Percentiles rank a stretch among this genome's conserved stretches.
Evolutionary conservation across 2,329 filamentous ascomycete genomes (phyloP).

Genomic region (Curvularia spicifera): DNA sequence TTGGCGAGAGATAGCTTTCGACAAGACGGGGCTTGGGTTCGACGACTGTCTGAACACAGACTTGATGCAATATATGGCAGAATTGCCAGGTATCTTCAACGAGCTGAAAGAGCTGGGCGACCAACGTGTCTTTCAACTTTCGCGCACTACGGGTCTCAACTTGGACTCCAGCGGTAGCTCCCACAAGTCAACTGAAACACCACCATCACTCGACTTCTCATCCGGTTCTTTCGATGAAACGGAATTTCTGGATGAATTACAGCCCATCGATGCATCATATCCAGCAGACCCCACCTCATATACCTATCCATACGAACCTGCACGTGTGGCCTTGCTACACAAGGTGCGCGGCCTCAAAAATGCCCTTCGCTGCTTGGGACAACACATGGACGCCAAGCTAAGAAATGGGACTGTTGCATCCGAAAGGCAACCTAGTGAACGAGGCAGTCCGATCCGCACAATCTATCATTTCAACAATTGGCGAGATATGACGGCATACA

Average conservation of each 20-base stretch:
- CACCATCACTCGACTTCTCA: conserved; percentile 31
- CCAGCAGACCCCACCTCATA: background rate
- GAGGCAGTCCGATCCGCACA: conserved; percentile 28
- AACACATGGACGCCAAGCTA: conserved; percentile 32
- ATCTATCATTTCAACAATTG: conserved; percentile 41
- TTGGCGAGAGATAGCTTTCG: conserved; percentile 45
- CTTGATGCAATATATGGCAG: conserved; percentile 37
- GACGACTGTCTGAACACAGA: conserved; percentile 40
- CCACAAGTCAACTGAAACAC: conserved; percentile 21
- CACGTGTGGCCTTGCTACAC: conserved; percentile 26
- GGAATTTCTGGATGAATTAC: conserved; percentile 23
- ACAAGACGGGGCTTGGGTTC: conserved; percentile 34
- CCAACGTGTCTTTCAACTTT: conserved; percentile 5
- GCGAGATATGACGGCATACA: conserved; percentile 43
- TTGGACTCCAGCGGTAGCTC: conserved; percentile 8
- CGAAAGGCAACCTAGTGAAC: conserved; percentile 29
- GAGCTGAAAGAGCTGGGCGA: conserved; percentile 33
- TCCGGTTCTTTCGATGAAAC: conserved; percentile 22
- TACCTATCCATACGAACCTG: conserved; percentile 10
- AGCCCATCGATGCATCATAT: conserved; percentile 14
- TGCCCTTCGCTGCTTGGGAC: conserved; percentile 28
- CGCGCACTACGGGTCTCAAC: conserved; percentile 8
- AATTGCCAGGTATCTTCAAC: conserved; percentile 36
- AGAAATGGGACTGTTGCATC: conserved; percentile 29
- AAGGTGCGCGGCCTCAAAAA: conserved; percentile 35